A percentile compares a stretch with the other conserved stretches of the same genome.
Evolutionary conservation across 257 asterid genomes (phyloP).

Genomic region (Gentiana macrophylla): DNA sequence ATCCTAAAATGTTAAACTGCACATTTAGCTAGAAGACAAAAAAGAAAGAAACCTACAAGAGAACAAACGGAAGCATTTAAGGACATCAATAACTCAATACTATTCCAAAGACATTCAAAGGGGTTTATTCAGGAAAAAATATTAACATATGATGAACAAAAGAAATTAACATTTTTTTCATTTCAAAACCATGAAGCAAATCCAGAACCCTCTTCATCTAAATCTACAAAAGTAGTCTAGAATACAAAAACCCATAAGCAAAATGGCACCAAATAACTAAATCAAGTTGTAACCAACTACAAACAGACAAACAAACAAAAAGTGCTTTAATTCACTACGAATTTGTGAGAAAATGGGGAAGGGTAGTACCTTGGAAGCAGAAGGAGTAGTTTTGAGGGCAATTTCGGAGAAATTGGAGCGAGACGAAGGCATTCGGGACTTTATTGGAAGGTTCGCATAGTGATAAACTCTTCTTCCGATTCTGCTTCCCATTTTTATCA

Average conservation of each 20-base stretch:
- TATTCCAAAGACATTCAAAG: no score
- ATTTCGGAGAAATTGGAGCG: conserved; percentile 73
- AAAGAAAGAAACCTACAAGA: neutral
- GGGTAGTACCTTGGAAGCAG: conserved; percentile 70
- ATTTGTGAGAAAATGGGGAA: neutral
- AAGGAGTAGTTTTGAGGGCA: conserved; percentile 89
- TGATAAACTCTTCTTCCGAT: conserved; percentile 71
- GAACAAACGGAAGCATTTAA: no score
- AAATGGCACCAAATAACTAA: neutral
- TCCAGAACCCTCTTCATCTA: conserved; percentile 93
- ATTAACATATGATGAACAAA: conserved; percentile 7
- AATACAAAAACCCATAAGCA: neutral
- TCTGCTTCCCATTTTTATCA: conserved; percentile 47
- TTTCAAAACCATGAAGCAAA: conserved; percentile 84
- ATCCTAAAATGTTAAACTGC: conserved; percentile 27
- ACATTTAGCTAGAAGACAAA: neutral
- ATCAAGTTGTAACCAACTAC: neutral
- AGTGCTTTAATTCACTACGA: neutral
- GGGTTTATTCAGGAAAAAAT: neutral
- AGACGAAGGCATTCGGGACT: conserved; percentile 82
- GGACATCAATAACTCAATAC: no score
- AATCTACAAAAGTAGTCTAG: conserved; percentile 30
- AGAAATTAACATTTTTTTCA: conserved; percentile 32
- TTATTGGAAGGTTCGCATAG: conserved; percentile 77
- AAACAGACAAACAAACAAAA: neutral